Evolutionary conservation across 495 filamentous ascomycete species (phyloP).

Genomic region (Penicillium paxilli): DNA sequence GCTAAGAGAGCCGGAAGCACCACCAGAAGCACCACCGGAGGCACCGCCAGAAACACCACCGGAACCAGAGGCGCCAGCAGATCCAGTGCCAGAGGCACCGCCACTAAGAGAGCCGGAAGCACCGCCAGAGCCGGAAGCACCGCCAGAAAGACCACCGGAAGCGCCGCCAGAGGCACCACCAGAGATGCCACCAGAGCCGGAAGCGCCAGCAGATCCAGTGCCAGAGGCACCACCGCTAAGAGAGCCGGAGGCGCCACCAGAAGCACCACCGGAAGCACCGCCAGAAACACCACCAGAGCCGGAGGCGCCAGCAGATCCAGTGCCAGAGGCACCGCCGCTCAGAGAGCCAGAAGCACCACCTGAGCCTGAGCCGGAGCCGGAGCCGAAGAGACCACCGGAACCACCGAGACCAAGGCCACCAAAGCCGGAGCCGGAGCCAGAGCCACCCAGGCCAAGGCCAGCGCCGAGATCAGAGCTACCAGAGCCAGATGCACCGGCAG

Average conservation of each 20-base stretch:
- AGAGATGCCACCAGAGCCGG: conserved; percentile 1
- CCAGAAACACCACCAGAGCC: conserved; percentile 3
- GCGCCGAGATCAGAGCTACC: too few relatives aligned
- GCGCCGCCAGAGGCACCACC: neutral
- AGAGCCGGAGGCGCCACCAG: conserved; percentile 1
- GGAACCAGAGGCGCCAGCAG: neutral
- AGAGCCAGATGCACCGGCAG: conserved; percentile 1
- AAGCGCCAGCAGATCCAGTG: conserved; percentile 1
- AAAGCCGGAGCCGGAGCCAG: conserved; percentile 1
- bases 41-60: neutral
- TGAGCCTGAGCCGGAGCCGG: conserved; percentile 1
- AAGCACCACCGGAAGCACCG: neutral
- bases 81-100: conserved; percentile 2
- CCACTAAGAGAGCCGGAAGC: conserved; percentile 3
- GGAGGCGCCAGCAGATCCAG: neutral
- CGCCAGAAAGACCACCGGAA: neutral
- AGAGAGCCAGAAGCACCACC: neutral
- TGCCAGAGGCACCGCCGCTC: conserved; percentile 2
- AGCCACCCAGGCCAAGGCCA: neutral
- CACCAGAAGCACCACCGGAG: neutral
- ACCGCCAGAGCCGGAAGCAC: neutral
- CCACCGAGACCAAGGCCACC: conserved; percentile 2
- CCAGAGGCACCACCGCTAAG: neutral
- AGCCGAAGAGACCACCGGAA: neutral
- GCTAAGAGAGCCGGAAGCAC: conserved; percentile 1